phyloP scores from a whole-genome alignment of 1,284 basidiomycete species.

The Sanghuangporus weigelae region DNA sequence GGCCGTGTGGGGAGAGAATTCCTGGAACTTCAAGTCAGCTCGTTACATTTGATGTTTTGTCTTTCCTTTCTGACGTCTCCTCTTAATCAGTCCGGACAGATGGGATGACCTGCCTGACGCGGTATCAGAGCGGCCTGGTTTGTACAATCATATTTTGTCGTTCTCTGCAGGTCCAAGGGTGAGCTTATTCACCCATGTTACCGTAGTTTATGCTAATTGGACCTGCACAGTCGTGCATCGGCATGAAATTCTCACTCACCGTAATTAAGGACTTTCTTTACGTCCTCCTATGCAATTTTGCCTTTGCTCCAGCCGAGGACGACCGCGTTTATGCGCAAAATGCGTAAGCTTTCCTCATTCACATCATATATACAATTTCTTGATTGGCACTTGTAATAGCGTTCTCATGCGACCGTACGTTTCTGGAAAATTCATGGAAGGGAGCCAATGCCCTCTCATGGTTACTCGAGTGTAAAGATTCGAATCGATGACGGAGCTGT shows the following conservation, averaged over 20 bases:
- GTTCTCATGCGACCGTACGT: slow-evolving; percentile 71
- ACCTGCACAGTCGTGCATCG: slow-evolving; percentile 65
- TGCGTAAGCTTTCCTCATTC: slow-evolving; percentile 44
- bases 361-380: background rate
- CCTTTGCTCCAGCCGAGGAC: slow-evolving; percentile 45
- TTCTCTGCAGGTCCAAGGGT: slow-evolving; percentile 79
- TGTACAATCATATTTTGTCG: slow-evolving; percentile 64
- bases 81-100: slow-evolving; percentile 55
- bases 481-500: background rate
- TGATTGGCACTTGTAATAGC: slow-evolving; percentile 30
- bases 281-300: slow-evolving; percentile 61
- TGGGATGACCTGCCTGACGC: slow-evolving; percentile 71
- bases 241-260: slow-evolving; percentile 71
- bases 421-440: slow-evolving; percentile 50
- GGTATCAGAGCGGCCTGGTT: slow-evolving; percentile 54
- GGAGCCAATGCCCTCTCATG: slow-evolving; percentile 63
- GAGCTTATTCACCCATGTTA: slow-evolving; percentile 25
- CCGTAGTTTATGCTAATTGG: background rate
- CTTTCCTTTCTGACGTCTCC: background rate
- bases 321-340: slow-evolving; percentile 61
- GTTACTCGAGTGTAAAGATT: slow-evolving; percentile 32
- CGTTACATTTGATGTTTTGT: background rate
- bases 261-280: slow-evolving; percentile 76
- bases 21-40: slow-evolving; percentile 69
- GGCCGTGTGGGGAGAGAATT: slow-evolving; percentile 68